Evolutionary conservation across 1,284 basidiomycete genomes (phyloP), one percentile per base, ranked within the genome.

Genomic region (Volvariella volvacea): DNA sequence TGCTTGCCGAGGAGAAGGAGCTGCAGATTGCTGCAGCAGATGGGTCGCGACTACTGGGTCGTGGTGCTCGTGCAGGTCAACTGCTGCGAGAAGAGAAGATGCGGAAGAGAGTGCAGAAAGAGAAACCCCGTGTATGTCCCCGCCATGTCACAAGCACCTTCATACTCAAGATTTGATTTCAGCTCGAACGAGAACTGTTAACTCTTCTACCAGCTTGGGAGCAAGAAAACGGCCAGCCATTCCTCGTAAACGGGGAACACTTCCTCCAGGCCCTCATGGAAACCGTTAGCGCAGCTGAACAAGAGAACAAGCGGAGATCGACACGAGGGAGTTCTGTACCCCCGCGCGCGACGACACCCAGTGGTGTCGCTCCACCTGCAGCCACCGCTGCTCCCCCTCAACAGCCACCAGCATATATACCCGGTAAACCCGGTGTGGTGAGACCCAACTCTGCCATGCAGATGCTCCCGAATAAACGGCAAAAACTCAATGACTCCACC

Each of bases 71-170:
- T 45, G 87, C 76, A 45, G 88, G 78, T 42, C 72, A 78, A 49
- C 64, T 99, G 39, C 66, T 99, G 39, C 74, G 91, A 39, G 95
- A 99, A 65, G 95, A 98, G 68, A 97, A 96, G 76, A 92, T 96
- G 85, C 77, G 95, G 43, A 99, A 97, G 65, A 73, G 94, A 9
- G 92, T 99, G n/a, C 78, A 78, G 50, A 88, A 91, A 59, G 86
- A 96, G 66, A 98, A 97, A 62, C 95, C 95, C 19, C 81, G 88
- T 59, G 93, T 95, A 56, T 49, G 83, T 60, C 43, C 4, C 31
- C n/a, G n/a, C n/a, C n/a, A n/a, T n/a, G n/a, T n/a, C n/a, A n/a
- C n/a, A n/a, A n/a, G n/a, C n/a, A n/a, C n/a, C n/a, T n/a, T n/a
- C n/a, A n/a, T n/a, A n/a, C 19, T 42, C 39, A 47, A 50, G 21